Base-by-base conservation (phyloP, 495 filamentous ascomycete genomes). In the Aeminium ludgeri region DNA sequence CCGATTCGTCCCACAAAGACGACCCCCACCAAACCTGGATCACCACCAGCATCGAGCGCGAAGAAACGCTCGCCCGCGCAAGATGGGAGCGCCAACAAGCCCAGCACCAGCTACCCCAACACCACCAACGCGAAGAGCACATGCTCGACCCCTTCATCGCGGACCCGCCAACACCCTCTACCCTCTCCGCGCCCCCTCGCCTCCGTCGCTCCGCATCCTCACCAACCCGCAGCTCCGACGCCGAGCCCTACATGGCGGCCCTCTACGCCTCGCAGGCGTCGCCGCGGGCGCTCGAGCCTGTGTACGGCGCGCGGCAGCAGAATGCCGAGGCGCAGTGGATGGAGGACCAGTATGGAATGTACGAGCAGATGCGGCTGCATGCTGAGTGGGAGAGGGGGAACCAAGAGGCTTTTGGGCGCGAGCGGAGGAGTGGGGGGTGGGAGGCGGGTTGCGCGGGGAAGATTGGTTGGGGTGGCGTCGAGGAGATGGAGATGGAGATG, bases 61-160 rank as follows among this genome's bases (percentile, higher is more conserved):
- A 63, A 40, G 59, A 63, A 34, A 49, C 47, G 6, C 47, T 60
- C 51, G 60, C 60, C 10, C 43, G 54, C 34, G 32, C 51, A 28
- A 43, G 59, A 30, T 62, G 56, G 30, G 57, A 62, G 51, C 38
- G 35, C 19, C 36, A 28, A 16, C 7, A 31, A 11, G 13, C 11
- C 1, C 32, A 28, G 23, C 19, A 20, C 10, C 20, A 34, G 35
- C 25, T 36, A 13, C 17, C 15, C 8, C 18, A 8, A 13, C 23
- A 28, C 23, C 37, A 43, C 6, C 25, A 6, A n/a, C n/a, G n/a
- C 25, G 46, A 45, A 36, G 41, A 49, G 31, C 38, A 45, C 29
- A 45, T 45, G 43, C 34, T 45, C 1, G 47, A 50, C 38, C 45
- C 42, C 8, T 12, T 30, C 19, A 40, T 45, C 32, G 10, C 29